Evolutionary conservation across 192 early-diverging fungal species (phyloP).

Genomic region (Piromyces sp.): DNA sequence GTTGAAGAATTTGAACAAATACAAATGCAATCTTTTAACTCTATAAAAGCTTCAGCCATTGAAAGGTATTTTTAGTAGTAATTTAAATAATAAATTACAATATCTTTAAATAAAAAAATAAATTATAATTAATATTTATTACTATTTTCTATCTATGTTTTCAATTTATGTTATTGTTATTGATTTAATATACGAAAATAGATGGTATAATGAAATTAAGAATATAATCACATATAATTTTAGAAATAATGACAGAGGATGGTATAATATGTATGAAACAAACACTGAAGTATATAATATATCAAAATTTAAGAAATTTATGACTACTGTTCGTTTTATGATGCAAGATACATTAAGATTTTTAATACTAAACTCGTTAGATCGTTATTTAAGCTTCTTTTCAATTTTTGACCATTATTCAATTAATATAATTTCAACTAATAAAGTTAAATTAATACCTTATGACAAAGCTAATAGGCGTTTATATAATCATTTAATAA

Average conservation of each 20-base stretch:
- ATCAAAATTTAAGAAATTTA: conserved; percentile 34
- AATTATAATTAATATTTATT: too few relatives aligned
- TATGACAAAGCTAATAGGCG: neutral
- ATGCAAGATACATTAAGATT: conserved; percentile 43
- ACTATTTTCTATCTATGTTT: too few relatives aligned
- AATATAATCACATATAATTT: conserved; percentile 23
- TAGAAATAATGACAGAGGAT: conserved; percentile 42
- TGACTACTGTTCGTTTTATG: conserved; percentile 34
- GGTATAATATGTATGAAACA: conserved; percentile 46
- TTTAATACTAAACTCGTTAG: conserved; percentile 30
- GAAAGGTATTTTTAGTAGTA: conserved; percentile 15
- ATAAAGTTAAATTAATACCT: conserved; percentile 27
- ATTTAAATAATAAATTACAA: too few relatives aligned
- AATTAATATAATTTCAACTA: conserved; percentile 25
- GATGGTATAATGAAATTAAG: conserved; percentile 31
- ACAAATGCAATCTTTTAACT: conserved; percentile 26
- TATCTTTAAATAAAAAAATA: too few relatives aligned
- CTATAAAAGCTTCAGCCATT: conserved; percentile 21
- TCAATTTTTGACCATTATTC: conserved; percentile 17
- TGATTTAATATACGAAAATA: neutral
- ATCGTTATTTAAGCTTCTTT: conserved; percentile 24
- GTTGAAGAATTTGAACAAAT: conserved; percentile 43
- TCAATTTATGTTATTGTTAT: too few relatives aligned
- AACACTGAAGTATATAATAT: conserved; percentile 44
- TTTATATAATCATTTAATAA: neutral